phyloP scores from a whole-genome alignment of 2,329 filamentous ascomycete genomes.

The Aspergillus latus region DNA sequence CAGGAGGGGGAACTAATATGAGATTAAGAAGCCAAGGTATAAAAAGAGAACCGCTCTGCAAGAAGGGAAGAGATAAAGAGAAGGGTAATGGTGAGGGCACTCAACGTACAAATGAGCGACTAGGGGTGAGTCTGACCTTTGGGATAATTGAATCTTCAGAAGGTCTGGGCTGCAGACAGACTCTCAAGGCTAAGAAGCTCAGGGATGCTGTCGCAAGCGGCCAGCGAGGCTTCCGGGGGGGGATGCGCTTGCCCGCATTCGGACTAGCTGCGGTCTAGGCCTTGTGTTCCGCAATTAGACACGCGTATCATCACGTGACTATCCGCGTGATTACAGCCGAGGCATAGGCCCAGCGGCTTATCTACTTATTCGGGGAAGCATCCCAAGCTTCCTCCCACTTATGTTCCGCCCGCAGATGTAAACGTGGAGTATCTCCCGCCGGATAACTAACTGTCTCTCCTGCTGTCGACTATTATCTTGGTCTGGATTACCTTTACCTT shows the following conservation, averaged over 20 bases:
- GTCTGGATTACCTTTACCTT: neutral
- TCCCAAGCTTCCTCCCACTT: neutral
- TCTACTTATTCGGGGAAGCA: conserved; percentile 8
- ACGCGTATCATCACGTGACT: neutral
- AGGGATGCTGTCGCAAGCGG: conserved; percentile 18
- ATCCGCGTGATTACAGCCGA: conserved; percentile 22
- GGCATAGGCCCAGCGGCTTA: conserved; percentile 17
- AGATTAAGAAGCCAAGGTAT: conserved; percentile 7
- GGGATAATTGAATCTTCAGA: conserved; percentile 13
- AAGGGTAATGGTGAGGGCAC: conserved; percentile 1
- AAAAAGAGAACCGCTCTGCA: neutral
- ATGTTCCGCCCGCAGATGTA: neutral
- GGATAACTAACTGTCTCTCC: neutral
- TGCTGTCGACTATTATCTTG: neutral
- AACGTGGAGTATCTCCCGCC: neutral
- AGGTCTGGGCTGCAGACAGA: conserved; percentile 17
- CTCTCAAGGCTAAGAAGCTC: conserved; percentile 16
- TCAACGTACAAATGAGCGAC: conserved; percentile 33
- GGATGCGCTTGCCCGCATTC: conserved; percentile 14
- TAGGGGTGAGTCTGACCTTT: conserved; percentile 31
- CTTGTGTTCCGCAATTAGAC: conserved; percentile 8
- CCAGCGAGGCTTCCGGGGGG: neutral
- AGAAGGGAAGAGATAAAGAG: conserved; percentile 10
- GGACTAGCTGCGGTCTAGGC: conserved; percentile 12
- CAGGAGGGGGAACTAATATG: conserved; percentile 12